A percentile compares a stretch with the other conserved stretches of the same genome.
phyloP scores from a whole-genome alignment of 164 flowering plant genomes.

The Magnolia officinalis region DNA sequence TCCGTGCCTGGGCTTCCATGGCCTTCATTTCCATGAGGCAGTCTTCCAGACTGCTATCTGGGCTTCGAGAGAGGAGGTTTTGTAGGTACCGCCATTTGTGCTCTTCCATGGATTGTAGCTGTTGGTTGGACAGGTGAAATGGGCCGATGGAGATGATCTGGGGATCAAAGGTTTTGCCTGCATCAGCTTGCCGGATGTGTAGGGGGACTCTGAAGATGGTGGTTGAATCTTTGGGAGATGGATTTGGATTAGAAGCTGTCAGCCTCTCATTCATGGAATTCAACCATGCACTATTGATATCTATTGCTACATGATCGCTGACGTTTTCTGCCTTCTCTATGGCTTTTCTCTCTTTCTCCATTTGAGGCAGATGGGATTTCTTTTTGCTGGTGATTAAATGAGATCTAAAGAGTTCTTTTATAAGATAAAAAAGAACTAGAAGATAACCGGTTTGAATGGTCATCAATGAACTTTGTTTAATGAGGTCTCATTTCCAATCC shows the following conservation, averaged over 20 bases:
- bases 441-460: too few species aligned
- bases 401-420: too few species aligned
- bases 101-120: background rate
- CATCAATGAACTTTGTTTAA: too few species aligned
- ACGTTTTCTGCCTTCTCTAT: too few species aligned
- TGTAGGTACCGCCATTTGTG: slow-evolving; percentile 5
- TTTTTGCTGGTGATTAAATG: too few species aligned
- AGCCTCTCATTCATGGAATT: background rate
- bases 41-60: background rate
- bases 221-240: background rate
- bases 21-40: background rate
- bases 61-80: background rate
- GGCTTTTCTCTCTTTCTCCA: too few species aligned
- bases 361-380: too few species aligned
- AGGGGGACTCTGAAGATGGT: slow-evolving; percentile 6
- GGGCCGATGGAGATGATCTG: slow-evolving; percentile 13
- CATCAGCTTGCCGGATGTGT: background rate
- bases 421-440: too few species aligned
- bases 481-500: too few species aligned
- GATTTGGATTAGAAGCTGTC: background rate
- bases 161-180: background rate
- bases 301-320: too few species aligned
- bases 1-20: background rate
- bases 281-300: background rate
- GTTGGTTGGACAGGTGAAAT: background rate